Evolutionary conservation across 176 grass and related monocot genomes (phyloP), one percentile per base, ranked within the genome.

Genomic region (Zoysia japonica): DNA sequence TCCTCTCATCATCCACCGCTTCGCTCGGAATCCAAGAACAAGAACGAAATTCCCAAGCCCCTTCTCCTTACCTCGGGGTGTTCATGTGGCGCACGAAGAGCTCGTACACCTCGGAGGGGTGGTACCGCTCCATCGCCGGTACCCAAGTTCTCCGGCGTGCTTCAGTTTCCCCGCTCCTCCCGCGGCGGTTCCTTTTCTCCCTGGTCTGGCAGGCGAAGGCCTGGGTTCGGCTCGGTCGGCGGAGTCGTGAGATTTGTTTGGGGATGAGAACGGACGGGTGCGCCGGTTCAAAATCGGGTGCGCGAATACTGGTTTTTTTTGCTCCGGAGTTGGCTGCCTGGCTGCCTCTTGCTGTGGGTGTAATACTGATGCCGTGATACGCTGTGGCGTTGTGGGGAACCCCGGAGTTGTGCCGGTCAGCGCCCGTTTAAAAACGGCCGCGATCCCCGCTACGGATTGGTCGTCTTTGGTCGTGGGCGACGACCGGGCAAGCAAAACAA

Each of bases 51-150:
- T 57, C 54, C 55, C 17, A 28, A 28, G 2, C 19, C 43, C 3
- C 2, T 10, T 6, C 0, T 28, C 5, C 74, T 85, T 47, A 89
- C 87, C 87, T 89, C 16, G 91, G 91, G 2, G 85, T 94, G 91
- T 94, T 94, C 91, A 94, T 94, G 15, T 85, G 91, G 14, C 86
- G 80, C 17, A 94, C 85, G 76, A 94, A 94, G 71, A 86, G 86
- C 82, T 94, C 91, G 64, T 94, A 94, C 45, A 90, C 91, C 76
- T 94, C 91, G 66, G 82, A 89, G 5, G 82, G 82, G 41, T 85
- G 78, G 19, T 45, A 77, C 50, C 78, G 78, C 65, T 90, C 79
- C 81, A 85, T 82, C 41, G 74, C 66, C 68, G 74, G 40, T 70
- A 66, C 60, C 12, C 59, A 45, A 65, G 56, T 67, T 55, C 53